Conservation (phyloP, 805 yeast genomes). For the Kluyveromyces wickerhamii region DNA sequence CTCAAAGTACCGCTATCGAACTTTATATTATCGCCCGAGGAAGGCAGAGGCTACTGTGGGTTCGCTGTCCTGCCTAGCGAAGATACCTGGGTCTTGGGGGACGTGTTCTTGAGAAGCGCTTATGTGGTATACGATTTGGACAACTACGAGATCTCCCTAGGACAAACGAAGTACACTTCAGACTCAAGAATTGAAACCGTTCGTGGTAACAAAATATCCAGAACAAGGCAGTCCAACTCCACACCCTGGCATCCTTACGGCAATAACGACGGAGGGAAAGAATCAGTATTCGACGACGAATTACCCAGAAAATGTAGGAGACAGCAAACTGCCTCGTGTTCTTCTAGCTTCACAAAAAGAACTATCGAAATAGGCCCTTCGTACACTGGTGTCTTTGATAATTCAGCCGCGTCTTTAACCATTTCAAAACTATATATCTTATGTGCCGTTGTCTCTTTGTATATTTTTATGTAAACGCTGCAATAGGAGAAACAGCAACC, state of each 20-base stretch:
- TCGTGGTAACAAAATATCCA: neutral
- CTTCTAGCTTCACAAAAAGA: too few species aligned
- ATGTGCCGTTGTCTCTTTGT: too few species aligned
- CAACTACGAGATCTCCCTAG: constrained; percentile 35
- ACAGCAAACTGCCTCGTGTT: neutral
- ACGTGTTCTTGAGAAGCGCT: constrained; percentile 42
- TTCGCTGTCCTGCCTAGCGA: constrained; percentile 34
- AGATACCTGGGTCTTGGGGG: constrained; percentile 40
- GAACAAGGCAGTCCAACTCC: neutral
- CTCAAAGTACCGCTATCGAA: constrained; percentile 42
- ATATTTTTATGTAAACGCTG: too few species aligned
- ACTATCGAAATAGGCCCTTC: too few species aligned
- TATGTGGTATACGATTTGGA: constrained; percentile 51
- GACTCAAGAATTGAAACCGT: neutral
- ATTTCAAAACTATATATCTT: too few species aligned
- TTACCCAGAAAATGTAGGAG: neutral
- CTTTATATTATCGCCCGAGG: constrained; percentile 23
- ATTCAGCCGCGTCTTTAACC: too few species aligned
- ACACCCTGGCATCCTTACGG: constrained; percentile 1
- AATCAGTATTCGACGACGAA: neutral
- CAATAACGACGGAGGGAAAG: neutral
- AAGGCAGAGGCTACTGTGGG: constrained; percentile 33
- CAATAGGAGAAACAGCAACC: too few species aligned
- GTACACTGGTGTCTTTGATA: too few species aligned
- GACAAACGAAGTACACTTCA: constrained; percentile 32